A percentile compares a stretch with the other conserved stretches of the same genome.
phyloP scores from a whole-genome alignment of 192 early-diverging fungal species.

The Chytriomyces confervae region DNA sequence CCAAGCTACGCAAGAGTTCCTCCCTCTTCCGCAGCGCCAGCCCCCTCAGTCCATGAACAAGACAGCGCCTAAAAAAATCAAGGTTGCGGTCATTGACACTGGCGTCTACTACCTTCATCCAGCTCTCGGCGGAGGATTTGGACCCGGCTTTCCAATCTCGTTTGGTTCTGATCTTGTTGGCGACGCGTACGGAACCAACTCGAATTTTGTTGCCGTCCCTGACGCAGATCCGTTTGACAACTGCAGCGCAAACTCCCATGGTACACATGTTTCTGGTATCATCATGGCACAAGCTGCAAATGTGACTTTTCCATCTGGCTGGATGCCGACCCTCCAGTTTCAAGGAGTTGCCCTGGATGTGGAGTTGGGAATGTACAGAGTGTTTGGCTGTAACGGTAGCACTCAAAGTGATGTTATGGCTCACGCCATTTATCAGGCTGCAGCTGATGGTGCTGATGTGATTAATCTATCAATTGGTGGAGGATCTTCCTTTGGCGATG shows the following conservation, averaged over 20 bases:
- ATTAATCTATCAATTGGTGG: slow-evolving; percentile 85
- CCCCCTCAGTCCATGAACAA: too few species aligned
- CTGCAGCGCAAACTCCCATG: slow-evolving; percentile 51
- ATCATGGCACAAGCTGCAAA: slow-evolving; percentile 38
- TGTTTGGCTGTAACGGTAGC: slow-evolving; percentile 59
- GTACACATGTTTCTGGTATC: slow-evolving; percentile 61
- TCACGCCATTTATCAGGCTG: slow-evolving; percentile 74
- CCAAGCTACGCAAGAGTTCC: too few species aligned
- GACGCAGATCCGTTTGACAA: slow-evolving; percentile 57
- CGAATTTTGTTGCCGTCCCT: slow-evolving; percentile 21
- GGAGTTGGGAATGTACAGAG: slow-evolving; percentile 77
- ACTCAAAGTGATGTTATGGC: slow-evolving; percentile 76
- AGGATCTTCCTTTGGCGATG: slow-evolving; percentile 60
- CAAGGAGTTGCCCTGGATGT: slow-evolving; percentile 83
- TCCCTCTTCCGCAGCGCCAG: too few species aligned
- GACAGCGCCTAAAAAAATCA: slow-evolving; percentile 43
- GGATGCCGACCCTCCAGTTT: slow-evolving; percentile 28
- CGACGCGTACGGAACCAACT: slow-evolving; percentile 39
- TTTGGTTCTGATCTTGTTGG: slow-evolving; percentile 53
- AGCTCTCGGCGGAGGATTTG: slow-evolving; percentile 55
- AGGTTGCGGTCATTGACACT: slow-evolving; percentile 59
- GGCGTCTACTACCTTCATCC: slow-evolving; percentile 62
- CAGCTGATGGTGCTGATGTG: slow-evolving; percentile 73
- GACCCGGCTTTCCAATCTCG: slow-evolving; percentile 45
- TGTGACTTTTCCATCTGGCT: slow-evolving; percentile 26